Evolutionary conservation across 345 rosid genomes (phyloP).

Genomic region (Noccaea bulbosa): DNA sequence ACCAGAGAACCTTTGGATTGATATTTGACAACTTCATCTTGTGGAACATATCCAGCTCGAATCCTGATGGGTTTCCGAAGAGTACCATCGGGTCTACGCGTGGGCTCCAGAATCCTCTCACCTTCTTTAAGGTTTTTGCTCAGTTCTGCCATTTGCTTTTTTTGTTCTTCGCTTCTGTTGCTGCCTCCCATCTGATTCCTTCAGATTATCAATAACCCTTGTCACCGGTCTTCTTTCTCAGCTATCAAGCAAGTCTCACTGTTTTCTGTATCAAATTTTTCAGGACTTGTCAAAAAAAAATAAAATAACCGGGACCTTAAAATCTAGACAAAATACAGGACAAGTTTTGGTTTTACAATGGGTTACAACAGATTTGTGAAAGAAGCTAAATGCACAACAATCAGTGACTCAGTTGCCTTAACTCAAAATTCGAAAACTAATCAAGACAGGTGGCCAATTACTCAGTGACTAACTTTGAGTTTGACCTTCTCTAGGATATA

Average conservation of each 20-base stretch:
- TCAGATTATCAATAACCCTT: conserved; percentile 2
- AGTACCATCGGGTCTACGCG: conserved; percentile 89
- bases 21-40: conserved; percentile 90
- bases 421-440: neutral
- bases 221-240: too few relatives aligned
- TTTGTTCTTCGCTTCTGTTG: conserved; percentile 54
- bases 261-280: conserved; percentile 1
- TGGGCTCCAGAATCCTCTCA: conserved; percentile 87
- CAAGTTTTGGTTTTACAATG: conserved; percentile 13
- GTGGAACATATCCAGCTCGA: conserved; percentile 86
- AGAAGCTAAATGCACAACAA: conserved; percentile 12
- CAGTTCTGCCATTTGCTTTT: conserved; percentile 65
- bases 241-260: conserved; percentile 18
- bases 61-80: conserved; percentile 81
- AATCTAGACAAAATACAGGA: neutral
- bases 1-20: conserved; percentile 90
- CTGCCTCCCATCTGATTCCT: conserved; percentile 48
- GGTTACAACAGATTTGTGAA: conserved; percentile 17
- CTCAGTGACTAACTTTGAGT: conserved; percentile 16
- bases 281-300: neutral
- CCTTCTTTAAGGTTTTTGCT: conserved; percentile 96
- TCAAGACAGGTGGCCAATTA: neutral
- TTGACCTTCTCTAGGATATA: conserved; percentile 16
- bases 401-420: neutral
- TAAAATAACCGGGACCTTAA: neutral